Evolutionary conservation across 1,284 basidiomycete species (phyloP).

Genomic region (Ganoderma lucidum): DNA sequence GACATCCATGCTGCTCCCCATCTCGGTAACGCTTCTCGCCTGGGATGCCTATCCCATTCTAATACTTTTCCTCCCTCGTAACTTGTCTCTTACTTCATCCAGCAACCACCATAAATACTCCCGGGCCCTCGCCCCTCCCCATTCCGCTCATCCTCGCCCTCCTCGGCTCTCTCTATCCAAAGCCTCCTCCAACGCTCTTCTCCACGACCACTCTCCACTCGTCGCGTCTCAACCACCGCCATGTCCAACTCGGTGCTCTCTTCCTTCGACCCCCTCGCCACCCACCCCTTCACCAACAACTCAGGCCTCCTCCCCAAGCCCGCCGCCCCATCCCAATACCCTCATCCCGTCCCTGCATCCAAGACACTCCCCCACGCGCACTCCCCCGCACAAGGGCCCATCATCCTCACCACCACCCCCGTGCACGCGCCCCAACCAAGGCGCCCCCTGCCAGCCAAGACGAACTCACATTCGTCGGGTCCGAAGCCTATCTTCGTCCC

Average conservation of each 20-base stretch:
- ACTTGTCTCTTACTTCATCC: constrained; percentile 7
- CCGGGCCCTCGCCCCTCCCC: not conserved
- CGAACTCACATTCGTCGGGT: constrained; percentile 26
- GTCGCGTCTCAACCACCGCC: constrained; percentile 17
- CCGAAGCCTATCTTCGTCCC: constrained; percentile 58
- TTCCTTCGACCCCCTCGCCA: constrained; percentile 65
- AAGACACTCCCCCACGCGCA: constrained; percentile 21
- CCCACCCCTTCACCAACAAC: constrained; percentile 69
- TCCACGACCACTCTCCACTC: constrained; percentile 12
- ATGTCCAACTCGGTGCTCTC: constrained; percentile 49
- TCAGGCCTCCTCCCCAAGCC: constrained; percentile 56
- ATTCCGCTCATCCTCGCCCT: constrained; percentile 11
- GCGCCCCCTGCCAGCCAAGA: constrained; percentile 31
- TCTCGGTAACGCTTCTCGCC: not conserved
- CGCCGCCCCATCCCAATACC: constrained; percentile 57
- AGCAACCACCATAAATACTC: constrained; percentile 26
- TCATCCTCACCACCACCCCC: constrained; percentile 31
- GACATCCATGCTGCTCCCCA: constrained; percentile 9
- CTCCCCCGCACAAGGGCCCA: constrained; percentile 29
- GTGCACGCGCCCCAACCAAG: constrained; percentile 40
- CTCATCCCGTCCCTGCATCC: constrained; percentile 44
- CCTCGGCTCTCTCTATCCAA: constrained; percentile 9
- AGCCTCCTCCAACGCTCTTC: not conserved
- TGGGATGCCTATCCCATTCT: not conserved
- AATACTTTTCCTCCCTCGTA: constrained; percentile 1